Base-by-base conservation (phyloP, 352 stramenopile species). In the Phytophthora tentaculata region DNA sequence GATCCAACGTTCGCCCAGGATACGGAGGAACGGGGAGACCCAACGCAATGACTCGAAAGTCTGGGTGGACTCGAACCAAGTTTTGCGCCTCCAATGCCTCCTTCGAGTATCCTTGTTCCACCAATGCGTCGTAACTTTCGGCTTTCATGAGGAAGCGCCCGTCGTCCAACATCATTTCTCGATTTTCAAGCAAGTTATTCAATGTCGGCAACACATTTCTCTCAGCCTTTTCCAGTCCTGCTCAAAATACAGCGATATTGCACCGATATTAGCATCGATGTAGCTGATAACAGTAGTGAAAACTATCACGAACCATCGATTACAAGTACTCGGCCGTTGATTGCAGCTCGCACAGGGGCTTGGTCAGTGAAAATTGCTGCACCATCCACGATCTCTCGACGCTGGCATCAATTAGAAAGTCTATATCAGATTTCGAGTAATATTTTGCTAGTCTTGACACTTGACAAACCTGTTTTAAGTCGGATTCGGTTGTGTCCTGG, bases 171-270 rank as follows among this genome's bases (percentile, higher is more conserved):
- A 88, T 91, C 80, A 99, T 95, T 58, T 98, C 95, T 55, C 96
- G 74, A 71, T 99, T 98, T 72, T 99, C 97, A 8, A 99, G 79
- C 29, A 99, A 67, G 71, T 99, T 99, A 72, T 99, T 99, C 13
- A 99, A 71, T n/a, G 96, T 98, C 0, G 97, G 97, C 28, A 99
- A 76, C 1, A 99, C 96, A 66, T 99, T 99, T 19, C 97, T 76
- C 69, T 98, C 95, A 10, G 96, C 96, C 48, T 98, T 98, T 74
- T 99, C 95, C 14, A 99, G 56, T 3, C 86, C 87, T 95, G 24
- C 13, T 57, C 28, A 47, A 48, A 20, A 5, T 16, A 41, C 52
- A 17, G 53, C 47, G 19, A 16, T 12, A 50, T n/a, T 26, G 19
- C 43, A n/a, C 4, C 17, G 9, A 49, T 12, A 5, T 50, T 3